Evolutionary conservation across 2,329 filamentous ascomycete species (phyloP).

Genomic region (Trichoderma pleuroti): DNA sequence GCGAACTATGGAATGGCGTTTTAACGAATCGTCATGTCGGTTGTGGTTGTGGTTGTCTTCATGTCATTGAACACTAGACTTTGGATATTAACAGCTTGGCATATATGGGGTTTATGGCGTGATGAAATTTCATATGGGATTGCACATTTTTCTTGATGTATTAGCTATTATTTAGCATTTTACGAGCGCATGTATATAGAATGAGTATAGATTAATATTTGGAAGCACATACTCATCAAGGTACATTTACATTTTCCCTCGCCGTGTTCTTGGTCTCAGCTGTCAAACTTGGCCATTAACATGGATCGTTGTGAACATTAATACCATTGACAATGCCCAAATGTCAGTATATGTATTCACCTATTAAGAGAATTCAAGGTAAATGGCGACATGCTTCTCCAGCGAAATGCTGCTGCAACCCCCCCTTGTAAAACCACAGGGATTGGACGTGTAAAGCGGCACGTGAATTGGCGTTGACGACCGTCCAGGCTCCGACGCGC

Average conservation of each 20-base stretch:
- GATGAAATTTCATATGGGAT: background rate
- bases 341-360: background rate
- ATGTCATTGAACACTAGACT: background rate
- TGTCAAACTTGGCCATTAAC: background rate
- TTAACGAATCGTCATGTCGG: background rate
- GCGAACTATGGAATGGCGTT: background rate
- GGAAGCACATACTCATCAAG: background rate
- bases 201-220: background rate
- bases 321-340: background rate
- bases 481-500: constrained; percentile 3
- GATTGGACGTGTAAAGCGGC: constrained; percentile 20
- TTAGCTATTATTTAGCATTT: background rate
- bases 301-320: background rate
- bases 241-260: background rate
- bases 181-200: background rate
- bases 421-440: background rate
- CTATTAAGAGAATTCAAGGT: background rate
- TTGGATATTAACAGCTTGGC: background rate
- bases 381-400: background rate
- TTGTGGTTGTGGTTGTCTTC: background rate
- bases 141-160: background rate
- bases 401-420: background rate
- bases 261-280: background rate
- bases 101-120: background rate
- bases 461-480: constrained; percentile 25